A percentile compares a stretch with the other conserved stretches of the same genome.
These are phyloP conservation scores for Trichoderma sp. DNA, from an alignment of 2,329 filamentous ascomycete genomes.

Conservation along the genomic window DNA sequence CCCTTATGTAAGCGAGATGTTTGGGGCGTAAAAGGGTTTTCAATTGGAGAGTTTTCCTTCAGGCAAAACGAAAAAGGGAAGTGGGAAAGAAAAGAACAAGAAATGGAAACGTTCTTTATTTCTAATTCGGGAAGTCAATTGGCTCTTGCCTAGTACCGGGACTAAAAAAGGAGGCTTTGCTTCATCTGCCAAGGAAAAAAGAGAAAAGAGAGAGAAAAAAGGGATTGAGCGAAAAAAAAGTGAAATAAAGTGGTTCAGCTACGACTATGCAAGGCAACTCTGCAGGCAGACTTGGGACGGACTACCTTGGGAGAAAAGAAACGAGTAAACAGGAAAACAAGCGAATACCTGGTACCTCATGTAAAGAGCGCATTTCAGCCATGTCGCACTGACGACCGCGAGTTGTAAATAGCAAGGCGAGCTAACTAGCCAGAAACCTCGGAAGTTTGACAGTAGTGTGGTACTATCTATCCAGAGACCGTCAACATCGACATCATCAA, in stretches of 20 bases:
- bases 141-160: background rate
- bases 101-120: constrained; percentile 25
- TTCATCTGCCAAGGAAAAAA: background rate
- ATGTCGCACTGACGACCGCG: background rate
- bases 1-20: constrained; percentile 15
- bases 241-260: background rate
- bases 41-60: background rate
- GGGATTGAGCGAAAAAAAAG: background rate
- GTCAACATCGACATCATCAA: background rate
- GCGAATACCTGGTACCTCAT: background rate
- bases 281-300: background rate
- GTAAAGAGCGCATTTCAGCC: background rate
- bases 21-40: background rate
- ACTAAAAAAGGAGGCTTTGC: background rate
- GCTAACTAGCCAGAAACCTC: background rate
- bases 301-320: background rate
- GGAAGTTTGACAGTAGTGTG: background rate
- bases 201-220: background rate
- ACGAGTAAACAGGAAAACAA: background rate
- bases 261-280: background rate
- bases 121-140: background rate
- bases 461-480: background rate
- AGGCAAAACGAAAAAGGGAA: background rate
- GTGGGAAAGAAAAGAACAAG: constrained; percentile 30
- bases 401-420: background rate